phyloP scores from a whole-genome alignment of 106 monocot genomes.

The Vanilla planifolia region DNA sequence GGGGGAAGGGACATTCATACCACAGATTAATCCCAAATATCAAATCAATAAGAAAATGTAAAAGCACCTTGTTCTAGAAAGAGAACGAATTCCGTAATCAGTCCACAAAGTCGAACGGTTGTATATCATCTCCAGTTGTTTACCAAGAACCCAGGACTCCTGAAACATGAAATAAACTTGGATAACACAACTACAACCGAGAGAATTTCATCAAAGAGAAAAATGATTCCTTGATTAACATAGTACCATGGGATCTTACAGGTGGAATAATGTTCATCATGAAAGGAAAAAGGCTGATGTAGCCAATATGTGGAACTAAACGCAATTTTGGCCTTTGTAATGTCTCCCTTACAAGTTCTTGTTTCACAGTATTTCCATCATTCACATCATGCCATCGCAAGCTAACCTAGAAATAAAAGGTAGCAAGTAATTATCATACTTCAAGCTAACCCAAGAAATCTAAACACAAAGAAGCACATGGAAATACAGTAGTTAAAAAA shows the following conservation, averaged over 20 bases:
- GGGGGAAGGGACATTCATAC: too few relatives aligned
- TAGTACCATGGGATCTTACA: conserved; percentile 34
- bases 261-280: conserved; percentile 94
- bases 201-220: not conserved
- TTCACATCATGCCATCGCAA: conserved; percentile 69
- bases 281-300: conserved; percentile 91
- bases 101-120: conserved; percentile 84
- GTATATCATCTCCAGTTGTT: conserved; percentile 80
- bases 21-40: not conserved
- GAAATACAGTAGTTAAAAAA: not conserved
- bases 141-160: conserved; percentile 82
- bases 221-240: not conserved
- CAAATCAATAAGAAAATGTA: not conserved
- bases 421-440: not conserved
- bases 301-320: conserved; percentile 88
- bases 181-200: conserved; percentile 1
- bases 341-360: conserved; percentile 71
- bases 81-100: conserved; percentile 84
- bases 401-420: conserved; percentile 48
- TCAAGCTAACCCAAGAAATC: not conserved
- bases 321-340: conserved; percentile 41
- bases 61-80: conserved; percentile 74
- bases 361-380: conserved; percentile 20
- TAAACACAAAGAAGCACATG: not conserved
- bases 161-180: conserved; percentile 15